A percentile compares a stretch with the other conserved stretches of the same genome.
Evolutionary conservation across 164 flowering plant species (phyloP).

Genomic region (Magnolia officinalis): DNA sequence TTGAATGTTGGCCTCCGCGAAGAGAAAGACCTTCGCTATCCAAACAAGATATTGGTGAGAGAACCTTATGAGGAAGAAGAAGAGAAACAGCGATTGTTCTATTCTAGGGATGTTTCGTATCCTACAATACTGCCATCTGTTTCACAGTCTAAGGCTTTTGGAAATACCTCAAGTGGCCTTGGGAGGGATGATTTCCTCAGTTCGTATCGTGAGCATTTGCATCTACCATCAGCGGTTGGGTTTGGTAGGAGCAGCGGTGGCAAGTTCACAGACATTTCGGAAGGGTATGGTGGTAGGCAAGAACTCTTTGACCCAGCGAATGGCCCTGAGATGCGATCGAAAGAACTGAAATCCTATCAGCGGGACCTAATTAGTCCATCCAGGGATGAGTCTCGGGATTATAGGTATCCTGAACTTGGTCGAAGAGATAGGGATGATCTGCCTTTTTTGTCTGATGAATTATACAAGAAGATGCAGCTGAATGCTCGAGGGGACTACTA

Average conservation of each 20-base stretch:
- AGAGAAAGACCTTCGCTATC: conserved; percentile 18
- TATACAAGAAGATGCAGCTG: conserved; percentile 13
- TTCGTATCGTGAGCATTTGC: conserved; percentile 5
- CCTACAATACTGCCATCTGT: conserved; percentile 14
- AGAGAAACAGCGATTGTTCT: neutral
- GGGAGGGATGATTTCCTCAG: conserved; percentile 17
- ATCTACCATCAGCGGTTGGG: conserved; percentile 7
- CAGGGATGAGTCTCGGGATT: conserved; percentile 15
- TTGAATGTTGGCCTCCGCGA: conserved; percentile 3
- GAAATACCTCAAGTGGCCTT: conserved; percentile 19
- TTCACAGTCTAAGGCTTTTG: conserved; percentile 20
- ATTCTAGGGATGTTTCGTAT: conserved; percentile 24
- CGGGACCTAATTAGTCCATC: conserved; percentile 10
- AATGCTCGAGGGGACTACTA: conserved; percentile 22
- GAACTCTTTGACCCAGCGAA: conserved; percentile 6
- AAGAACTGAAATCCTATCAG: conserved; percentile 14
- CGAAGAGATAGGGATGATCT: conserved; percentile 20
- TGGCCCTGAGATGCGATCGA: conserved; percentile 8
- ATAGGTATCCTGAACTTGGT: conserved; percentile 21
- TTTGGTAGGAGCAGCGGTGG: conserved; percentile 12
- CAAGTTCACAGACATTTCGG: conserved; percentile 7
- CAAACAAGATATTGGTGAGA: conserved; percentile 9
- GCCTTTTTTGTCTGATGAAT: conserved; percentile 18
- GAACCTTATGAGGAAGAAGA: conserved; percentile 23
- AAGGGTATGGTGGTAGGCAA: conserved; percentile 5